Percentiles rank a stretch among this genome's conserved stretches.
Evolutionary conservation across 2,329 filamentous ascomycete genomes (phyloP).

Genomic region (Ophiostoma sp.): DNA sequence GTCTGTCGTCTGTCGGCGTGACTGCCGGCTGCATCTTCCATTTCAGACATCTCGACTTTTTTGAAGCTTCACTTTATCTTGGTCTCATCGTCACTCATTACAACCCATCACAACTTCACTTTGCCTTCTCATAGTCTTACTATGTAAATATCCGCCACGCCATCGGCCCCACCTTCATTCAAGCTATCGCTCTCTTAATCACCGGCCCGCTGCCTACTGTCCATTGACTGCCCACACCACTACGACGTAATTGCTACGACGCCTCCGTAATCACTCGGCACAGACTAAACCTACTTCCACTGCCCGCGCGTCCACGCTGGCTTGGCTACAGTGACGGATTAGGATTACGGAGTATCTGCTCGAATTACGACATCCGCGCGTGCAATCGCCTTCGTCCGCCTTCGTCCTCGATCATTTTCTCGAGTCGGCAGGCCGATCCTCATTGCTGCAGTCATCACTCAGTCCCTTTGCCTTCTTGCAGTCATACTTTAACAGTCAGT

Average conservation of each 20-base stretch:
- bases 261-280: no score
- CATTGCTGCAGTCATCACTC: not conserved
- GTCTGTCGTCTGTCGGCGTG: no score
- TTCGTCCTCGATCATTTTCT: no score
- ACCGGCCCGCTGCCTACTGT: not conserved
- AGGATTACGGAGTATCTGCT: constrained; percentile 1
- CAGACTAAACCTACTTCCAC: not conserved
- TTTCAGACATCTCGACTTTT: not conserved
- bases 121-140: not conserved
- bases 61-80: not conserved
- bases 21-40: not conserved
- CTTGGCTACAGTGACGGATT: not conserved
- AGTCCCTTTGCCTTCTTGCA: no score
- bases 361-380: constrained; percentile 20
- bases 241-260: not conserved
- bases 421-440: no score
- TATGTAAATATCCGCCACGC: not conserved
- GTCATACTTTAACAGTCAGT: no score
- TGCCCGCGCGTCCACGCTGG: constrained; percentile 1
- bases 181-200: not conserved
- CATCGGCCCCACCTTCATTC: not conserved
- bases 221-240: not conserved
- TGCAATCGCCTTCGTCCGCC: not conserved
- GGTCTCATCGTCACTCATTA: not conserved
- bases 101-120: not conserved